Percentiles rank a stretch among this genome's conserved stretches.
Evolutionary conservation across 2,329 filamentous ascomycete genomes (phyloP).

Genomic region (Pyrenophora seminiperda): DNA sequence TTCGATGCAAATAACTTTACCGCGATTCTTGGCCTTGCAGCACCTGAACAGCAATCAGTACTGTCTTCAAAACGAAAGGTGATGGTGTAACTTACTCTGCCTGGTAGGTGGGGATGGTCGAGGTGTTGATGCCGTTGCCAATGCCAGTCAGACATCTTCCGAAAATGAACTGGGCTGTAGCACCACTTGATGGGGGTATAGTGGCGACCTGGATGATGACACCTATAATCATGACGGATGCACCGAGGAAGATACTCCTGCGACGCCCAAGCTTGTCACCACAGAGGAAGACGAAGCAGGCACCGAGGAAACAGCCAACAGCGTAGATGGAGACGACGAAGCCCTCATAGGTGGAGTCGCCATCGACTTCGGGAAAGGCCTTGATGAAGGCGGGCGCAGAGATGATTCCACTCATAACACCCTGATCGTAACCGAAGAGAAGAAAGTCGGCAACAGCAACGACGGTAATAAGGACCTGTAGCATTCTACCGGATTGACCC

Average conservation of each 20-base stretch:
- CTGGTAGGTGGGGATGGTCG: slow-evolving; percentile 60
- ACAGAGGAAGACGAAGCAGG: slow-evolving; percentile 46
- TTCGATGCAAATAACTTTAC: slow-evolving; percentile 64
- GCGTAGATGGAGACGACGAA: slow-evolving; percentile 59
- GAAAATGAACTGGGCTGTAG: slow-evolving; percentile 57
- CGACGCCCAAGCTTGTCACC: slow-evolving; percentile 52
- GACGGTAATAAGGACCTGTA: slow-evolving; percentile 44
- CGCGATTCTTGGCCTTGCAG: slow-evolving; percentile 61
- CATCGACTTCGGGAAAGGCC: slow-evolving; percentile 46
- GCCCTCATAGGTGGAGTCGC: slow-evolving; percentile 48
- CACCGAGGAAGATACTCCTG: slow-evolving; percentile 51
- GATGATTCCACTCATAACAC: slow-evolving; percentile 52
- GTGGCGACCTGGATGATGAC: slow-evolving; percentile 47
- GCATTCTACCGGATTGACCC: slow-evolving; percentile 36
- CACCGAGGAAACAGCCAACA: slow-evolving; percentile 53
- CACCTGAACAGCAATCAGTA: slow-evolving; percentile 25
- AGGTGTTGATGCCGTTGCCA: slow-evolving; percentile 61
- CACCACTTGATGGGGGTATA: slow-evolving; percentile 31
- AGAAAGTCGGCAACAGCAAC: slow-evolving; percentile 56
- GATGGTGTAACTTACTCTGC: slow-evolving; percentile 48
- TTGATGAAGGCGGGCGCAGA: slow-evolving; percentile 42
- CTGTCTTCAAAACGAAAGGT: not conserved
- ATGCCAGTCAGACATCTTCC: slow-evolving; percentile 59
- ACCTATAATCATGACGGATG: slow-evolving; percentile 49
- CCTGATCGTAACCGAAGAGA: slow-evolving; percentile 56